A percentile compares a stretch with the other conserved stretches of the same genome.
These are phyloP conservation scores for Candida adriatica DNA, from an alignment of 805 yeast genomes.

Conservation along the genomic window DNA sequence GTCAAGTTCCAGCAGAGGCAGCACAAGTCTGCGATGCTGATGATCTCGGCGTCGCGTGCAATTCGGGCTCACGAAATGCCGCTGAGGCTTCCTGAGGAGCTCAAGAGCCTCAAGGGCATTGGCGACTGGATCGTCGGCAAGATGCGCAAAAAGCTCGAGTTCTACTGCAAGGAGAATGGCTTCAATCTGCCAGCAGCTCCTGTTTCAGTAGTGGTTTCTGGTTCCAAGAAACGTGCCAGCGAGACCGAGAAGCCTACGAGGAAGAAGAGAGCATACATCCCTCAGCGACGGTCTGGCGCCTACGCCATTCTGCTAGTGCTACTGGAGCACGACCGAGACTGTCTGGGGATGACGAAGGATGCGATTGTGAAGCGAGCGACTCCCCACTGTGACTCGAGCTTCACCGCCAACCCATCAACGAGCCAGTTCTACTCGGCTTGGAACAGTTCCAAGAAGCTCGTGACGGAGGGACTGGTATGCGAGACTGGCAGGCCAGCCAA, in stretches of 20 bases:
- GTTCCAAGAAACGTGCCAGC: constrained; percentile 14
- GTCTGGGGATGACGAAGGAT: constrained; percentile 56
- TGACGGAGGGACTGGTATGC: constrained; percentile 52
- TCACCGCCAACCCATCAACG: constrained; percentile 51
- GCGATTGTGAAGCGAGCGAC: constrained; percentile 50
- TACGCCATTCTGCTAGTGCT: constrained; percentile 72
- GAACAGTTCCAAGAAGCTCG: constrained; percentile 58
- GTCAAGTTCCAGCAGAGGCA: constrained; percentile 39
- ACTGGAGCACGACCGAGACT: constrained; percentile 36
- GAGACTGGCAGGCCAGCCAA: constrained; percentile 50
- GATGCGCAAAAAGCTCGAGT: constrained; percentile 39
- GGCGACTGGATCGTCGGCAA: constrained; percentile 62
- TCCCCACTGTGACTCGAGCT: constrained; percentile 50
- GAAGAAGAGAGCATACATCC: constrained; percentile 46
- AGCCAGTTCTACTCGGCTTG: constrained; percentile 70
- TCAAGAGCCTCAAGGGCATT: constrained; percentile 53
- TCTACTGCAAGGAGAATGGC: constrained; percentile 53
- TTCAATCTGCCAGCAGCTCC: constrained; percentile 34
- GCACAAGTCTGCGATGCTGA: constrained; percentile 45
- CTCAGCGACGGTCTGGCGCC: constrained; percentile 72
- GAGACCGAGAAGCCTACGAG: constrained; percentile 1
- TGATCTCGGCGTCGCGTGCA: constrained; percentile 49
- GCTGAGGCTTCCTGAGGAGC: constrained; percentile 49
- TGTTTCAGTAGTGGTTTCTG: constrained; percentile 1
- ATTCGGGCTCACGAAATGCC: constrained; percentile 37